These are phyloP conservation scores for Imleria badia DNA, from an alignment of 768 basidiomycete species.

Conservation along the genomic window DNA sequence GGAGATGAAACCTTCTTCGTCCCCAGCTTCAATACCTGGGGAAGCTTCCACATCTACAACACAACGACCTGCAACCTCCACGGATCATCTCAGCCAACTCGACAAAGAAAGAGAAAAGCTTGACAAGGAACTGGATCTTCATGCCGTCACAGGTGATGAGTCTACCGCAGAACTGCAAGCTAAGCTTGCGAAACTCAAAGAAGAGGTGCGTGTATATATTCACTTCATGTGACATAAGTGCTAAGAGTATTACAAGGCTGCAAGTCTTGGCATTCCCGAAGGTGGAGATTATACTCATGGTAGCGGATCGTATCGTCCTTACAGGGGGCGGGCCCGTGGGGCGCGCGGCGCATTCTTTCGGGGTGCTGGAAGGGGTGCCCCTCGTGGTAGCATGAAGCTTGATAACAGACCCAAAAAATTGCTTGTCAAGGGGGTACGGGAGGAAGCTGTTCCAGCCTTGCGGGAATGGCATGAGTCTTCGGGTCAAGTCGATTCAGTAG, in stretches of 20 bases:
- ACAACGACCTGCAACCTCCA: constrained; percentile 23
- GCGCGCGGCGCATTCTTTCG: constrained; percentile 58
- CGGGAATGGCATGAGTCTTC: constrained; percentile 84
- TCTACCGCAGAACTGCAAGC: constrained; percentile 71
- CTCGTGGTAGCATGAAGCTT: constrained; percentile 78
- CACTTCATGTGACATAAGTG: background rate
- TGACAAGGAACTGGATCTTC: constrained; percentile 83
- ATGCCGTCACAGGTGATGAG: constrained; percentile 41
- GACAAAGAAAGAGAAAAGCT: constrained; percentile 64
- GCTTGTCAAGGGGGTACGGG: constrained; percentile 65
- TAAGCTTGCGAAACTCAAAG: constrained; percentile 73
- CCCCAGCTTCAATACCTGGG: constrained; percentile 29
- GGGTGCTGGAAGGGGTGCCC: constrained; percentile 61
- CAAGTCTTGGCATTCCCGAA: constrained; percentile 69
- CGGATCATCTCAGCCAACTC: constrained; percentile 41
- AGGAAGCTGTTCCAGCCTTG: constrained; percentile 56
- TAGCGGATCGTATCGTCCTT: constrained; percentile 54
- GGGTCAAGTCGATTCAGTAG: constrained; percentile 69
- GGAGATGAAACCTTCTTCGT: constrained; percentile 60
- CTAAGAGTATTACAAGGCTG: constrained; percentile 49
- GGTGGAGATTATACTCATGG: constrained; percentile 35
- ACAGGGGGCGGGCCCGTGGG: constrained; percentile 67
- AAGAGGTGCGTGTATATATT: constrained; percentile 54
- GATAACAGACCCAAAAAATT: constrained; percentile 87
- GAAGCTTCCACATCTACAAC: constrained; percentile 26